Conservation (phyloP, 148 eudicot species). For the Diospyros lotus region DNA sequence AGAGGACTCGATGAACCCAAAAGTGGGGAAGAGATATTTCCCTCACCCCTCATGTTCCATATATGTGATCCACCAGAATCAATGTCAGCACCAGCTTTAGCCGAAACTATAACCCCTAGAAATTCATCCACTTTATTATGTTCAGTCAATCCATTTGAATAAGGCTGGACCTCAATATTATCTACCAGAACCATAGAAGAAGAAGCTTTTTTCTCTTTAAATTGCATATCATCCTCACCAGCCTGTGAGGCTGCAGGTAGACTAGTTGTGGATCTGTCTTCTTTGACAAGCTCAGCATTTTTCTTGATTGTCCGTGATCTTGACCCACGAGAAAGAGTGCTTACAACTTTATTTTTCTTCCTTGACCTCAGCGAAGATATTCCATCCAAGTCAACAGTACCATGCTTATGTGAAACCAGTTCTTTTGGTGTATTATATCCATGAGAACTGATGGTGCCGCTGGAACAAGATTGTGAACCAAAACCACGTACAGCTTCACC, state of each 20-base stretch:
- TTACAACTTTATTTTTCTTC: conserved; percentile 41
- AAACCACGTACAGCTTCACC: conserved; percentile 16
- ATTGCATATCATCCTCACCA: conserved; percentile 17
- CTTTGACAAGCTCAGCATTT: conserved; percentile 21
- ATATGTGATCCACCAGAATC: conserved; percentile 23
- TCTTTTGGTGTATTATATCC: conserved; percentile 14
- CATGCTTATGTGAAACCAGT: conserved; percentile 26
- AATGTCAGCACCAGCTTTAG: conserved; percentile 15
- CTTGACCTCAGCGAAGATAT: conserved; percentile 22
- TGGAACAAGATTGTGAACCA: conserved; percentile 18
- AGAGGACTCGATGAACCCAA: conserved; percentile 15
- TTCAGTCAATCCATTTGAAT: conserved; percentile 8
- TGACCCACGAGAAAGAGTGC: conserved; percentile 21
- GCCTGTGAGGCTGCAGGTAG: conserved; percentile 21
- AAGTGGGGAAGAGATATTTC: conserved; percentile 15
- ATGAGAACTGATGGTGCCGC: conserved; percentile 17
- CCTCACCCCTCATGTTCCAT: conserved; percentile 19
- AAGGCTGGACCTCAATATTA: conserved; percentile 10
- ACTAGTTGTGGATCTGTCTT: conserved; percentile 12
- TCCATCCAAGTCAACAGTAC: conserved; percentile 19
- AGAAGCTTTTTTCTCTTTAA: conserved; percentile 15
- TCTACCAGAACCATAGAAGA: conserved; percentile 14
- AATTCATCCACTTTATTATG: conserved; percentile 12
- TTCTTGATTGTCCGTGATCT: conserved; percentile 25
- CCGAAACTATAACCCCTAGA: conserved; percentile 15